phyloP scores from a whole-genome alignment of 257 asterid species.

The Verbena officinalis region DNA sequence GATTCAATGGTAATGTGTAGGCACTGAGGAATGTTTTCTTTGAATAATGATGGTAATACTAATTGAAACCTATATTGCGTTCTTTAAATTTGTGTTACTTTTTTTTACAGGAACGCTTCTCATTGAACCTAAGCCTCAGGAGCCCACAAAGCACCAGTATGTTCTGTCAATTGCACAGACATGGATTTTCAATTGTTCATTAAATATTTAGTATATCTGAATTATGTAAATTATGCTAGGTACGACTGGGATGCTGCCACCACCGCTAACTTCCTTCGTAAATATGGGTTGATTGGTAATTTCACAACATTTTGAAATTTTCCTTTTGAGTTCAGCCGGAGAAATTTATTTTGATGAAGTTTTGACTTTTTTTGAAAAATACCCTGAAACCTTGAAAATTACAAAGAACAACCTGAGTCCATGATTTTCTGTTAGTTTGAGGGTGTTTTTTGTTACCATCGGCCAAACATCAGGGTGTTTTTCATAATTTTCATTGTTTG shows the following conservation, averaged over 20 bases:
- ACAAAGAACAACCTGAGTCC: too few relatives aligned
- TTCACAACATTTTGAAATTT: background rate
- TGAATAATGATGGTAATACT: too few relatives aligned
- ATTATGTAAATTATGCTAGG: constrained; percentile 43
- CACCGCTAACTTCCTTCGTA: constrained; percentile 87
- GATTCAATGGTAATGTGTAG: constrained; percentile 77
- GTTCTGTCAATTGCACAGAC: constrained; percentile 26
- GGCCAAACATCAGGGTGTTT: too few relatives aligned
- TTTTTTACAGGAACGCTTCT: constrained; percentile 78
- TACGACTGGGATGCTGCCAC: constrained; percentile 99
- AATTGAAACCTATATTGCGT: too few relatives aligned
- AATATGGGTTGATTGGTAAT: constrained; percentile 84
- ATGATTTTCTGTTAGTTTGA: too few relatives aligned
- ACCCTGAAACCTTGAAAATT: too few relatives aligned
- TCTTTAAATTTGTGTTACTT: background rate
- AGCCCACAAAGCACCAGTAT: constrained; percentile 97
- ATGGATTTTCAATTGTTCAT: background rate
- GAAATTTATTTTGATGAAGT: too few relatives aligned
- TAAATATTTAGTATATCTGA: constrained; percentile 20
- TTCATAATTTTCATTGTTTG: too few relatives aligned
- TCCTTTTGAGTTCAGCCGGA: background rate
- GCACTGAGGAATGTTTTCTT: too few relatives aligned
- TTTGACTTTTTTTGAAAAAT: too few relatives aligned
- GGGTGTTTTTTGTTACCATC: too few relatives aligned
- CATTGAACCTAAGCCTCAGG: constrained; percentile 99